A percentile compares a stretch with the other conserved stretches of the same genome.
phyloP scores from a whole-genome alignment of 805 yeast species.

The Starmerella cellae region DNA sequence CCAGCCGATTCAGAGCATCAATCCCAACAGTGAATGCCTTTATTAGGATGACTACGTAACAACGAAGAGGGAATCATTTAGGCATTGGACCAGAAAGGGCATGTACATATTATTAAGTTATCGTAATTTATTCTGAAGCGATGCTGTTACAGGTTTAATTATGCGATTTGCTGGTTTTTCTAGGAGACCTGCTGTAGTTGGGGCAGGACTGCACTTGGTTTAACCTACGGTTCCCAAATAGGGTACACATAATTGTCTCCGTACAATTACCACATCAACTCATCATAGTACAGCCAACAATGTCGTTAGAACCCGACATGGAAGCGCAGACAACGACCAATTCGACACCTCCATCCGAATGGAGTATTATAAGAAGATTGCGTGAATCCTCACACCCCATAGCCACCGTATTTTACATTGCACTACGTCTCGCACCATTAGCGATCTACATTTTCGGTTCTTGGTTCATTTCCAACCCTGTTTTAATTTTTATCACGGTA shows the following conservation, averaged over 20 bases:
- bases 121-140: not conserved
- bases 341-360: slow-evolving; percentile 12
- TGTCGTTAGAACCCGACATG: slow-evolving; percentile 15
- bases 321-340: slow-evolving; percentile 10
- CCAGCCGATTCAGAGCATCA: not conserved
- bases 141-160: no score
- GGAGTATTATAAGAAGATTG: slow-evolving; percentile 35
- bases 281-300: not conserved
- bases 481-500: slow-evolving; percentile 64
- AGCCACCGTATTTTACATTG: slow-evolving; percentile 54
- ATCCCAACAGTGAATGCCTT: no score
- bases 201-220: no score
- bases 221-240: not conserved
- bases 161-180: no score
- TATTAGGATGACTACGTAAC: no score
- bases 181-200: no score
- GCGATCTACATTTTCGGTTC: slow-evolving; percentile 58
- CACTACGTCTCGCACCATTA: slow-evolving; percentile 49
- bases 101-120: not conserved
- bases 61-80: no score
- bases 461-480: slow-evolving; percentile 40
- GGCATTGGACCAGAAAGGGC: no score
- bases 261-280: not conserved
- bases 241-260: not conserved
- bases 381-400: slow-evolving; percentile 70